Evolutionary conservation across 192 early-diverging fungal species (phyloP), one percentile per base, ranked within the genome.

Genomic region (Phycomyces nitens): DNA sequence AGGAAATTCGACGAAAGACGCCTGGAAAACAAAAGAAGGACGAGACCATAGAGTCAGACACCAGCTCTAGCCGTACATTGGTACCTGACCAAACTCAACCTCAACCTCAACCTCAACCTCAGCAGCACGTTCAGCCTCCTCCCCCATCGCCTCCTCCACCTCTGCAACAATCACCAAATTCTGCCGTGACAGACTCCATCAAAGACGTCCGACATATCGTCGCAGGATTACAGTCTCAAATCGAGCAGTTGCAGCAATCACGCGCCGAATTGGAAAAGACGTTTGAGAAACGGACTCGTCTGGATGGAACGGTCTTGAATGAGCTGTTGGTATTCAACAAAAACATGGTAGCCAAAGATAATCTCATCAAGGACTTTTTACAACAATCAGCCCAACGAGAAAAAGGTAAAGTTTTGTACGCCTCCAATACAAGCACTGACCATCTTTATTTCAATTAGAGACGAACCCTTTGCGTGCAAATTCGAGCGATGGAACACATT

Each of bases 1-100:
- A 63, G 40, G 61, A 53, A 41, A 63, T 63, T 22, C 51, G 43
- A 54, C 29, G 61, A 53, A 63, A 63, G 61, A 63, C 61, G 39
- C 61, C 61, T 24, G 61, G 61, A 40, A 63, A 63, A 22, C 51
- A 63, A 16, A 63, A 54, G 16, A 54, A 18, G 52, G 49, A 9
- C n/a, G 26, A 20, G 20, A 60, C 24, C 29, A 38, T 21, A 8
- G 23, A 60, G 44, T 47, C 44, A 18, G 44, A 47, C 29, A 34
- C 29, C 29, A 34, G 7, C 29, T 34, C 29, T 34, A 34, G 3
- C 7, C 29, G 29, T 34, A 34, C 29, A 5, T 34, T 34, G 29
- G 29, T 34, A 34, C 29, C 29, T 34, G 29, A 34, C 2, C 29
- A 34, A 34, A 2, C 2, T 5, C 29, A 34, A 7, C 29, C 2